Base-by-base conservation (phyloP, 768 basidiomycete species). In the Boletus rubroflammeus region DNA sequence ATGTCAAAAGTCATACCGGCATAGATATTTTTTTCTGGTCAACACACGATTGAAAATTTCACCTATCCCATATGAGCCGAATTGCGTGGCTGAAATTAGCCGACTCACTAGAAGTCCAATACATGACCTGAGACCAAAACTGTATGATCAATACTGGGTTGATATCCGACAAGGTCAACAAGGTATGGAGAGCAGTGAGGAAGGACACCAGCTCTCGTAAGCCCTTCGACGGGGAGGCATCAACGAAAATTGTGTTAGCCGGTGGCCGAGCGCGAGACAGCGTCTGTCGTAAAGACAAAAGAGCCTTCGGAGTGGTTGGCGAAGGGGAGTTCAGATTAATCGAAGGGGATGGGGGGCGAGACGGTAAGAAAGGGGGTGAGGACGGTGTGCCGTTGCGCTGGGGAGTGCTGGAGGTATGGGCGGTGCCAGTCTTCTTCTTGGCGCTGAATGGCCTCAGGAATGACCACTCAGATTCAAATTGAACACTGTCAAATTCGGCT, bases 381-480 rank as follows among this genome's bases (percentile, higher is more conserved):
- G 78, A 73, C 35, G 79, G 71, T 32, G 72, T 55, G 21, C 69
- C 71, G 59, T 70, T 71, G 51, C 68, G 66, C 25, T 73, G 73
- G 5, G 76, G 64, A 8, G 55, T 45, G 19, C 53, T 69, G 9
- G 72, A 55, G 8, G 68, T 61, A 28, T 70, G 55, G 26, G 72
- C 55, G 7, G 39, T 38, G 25, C 59, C 47, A 26, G 53, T 28
- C 67, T 84, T 89, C 67, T 81, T 85, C 67, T 86, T 87, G 29
- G 75, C 69, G 25, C 75, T 76, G 61, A 92, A 88, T 7, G 89
- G 78, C n/a, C 89, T 81, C 19, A 92, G 72, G 67, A 93, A 88
- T 0, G 88, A 86, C 97, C 97, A 99, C 50, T 98, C 97, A 6
- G 92, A 93, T 71, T 98, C 95, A 64, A 98, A 99, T 58, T 92